phyloP scores from a whole-genome alignment of 768 basidiomycete genomes.

The Boletus sp. region DNA sequence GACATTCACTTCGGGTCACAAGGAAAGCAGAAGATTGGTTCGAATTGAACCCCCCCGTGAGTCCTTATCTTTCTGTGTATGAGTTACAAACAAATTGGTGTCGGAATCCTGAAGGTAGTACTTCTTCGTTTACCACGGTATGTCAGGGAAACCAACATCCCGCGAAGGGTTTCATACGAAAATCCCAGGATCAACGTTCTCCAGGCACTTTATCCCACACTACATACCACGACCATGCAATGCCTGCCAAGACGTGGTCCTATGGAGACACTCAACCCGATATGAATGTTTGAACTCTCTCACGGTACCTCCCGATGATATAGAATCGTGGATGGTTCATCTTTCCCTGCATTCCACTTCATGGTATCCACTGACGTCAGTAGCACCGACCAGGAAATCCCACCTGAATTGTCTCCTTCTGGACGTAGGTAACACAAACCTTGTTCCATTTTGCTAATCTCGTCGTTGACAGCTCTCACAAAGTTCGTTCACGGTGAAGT shows the following conservation, averaged over 20 bases:
- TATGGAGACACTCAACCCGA: neutral
- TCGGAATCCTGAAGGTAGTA: neutral
- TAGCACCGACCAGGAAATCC: neutral
- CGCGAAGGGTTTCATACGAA: conserved; percentile 10
- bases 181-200: neutral
- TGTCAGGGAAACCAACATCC: neutral
- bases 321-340: neutral
- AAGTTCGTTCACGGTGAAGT: neutral
- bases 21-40: no score
- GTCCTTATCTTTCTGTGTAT: no score
- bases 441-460: neutral
- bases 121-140: neutral
- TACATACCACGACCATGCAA: conserved; percentile 1
- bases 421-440: neutral
- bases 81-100: neutral
- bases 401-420: neutral
- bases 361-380: neutral
- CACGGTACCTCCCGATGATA: neutral
- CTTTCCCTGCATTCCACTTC: neutral
- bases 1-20: no score
- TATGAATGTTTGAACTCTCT: no score
- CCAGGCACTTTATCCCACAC: neutral
- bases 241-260: neutral
- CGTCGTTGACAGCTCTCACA: neutral
- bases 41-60: no score